Conservation (phyloP, 805 yeast genomes). For the Teunomyces panamensis region DNA sequence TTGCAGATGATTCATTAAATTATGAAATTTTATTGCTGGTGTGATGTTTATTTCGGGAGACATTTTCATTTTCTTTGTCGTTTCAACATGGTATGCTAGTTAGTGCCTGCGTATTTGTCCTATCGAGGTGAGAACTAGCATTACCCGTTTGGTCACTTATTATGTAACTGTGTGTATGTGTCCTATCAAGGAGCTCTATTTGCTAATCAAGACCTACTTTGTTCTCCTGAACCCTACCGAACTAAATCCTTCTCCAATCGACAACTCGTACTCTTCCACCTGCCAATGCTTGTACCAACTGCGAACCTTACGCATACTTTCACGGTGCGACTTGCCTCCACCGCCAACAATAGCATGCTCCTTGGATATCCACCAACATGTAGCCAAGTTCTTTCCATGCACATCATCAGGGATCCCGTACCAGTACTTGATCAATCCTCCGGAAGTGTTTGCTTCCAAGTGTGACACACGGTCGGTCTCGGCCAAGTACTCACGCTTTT, state of each 20-base stretch:
- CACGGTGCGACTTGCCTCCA: constrained; percentile 28
- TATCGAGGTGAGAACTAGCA: no score
- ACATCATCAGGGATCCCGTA: constrained; percentile 33
- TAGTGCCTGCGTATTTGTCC: no score
- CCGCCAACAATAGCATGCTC: constrained; percentile 33
- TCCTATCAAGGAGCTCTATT: no score
- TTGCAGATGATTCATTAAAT: no score
- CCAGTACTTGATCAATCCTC: constrained; percentile 40
- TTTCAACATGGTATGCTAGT: no score
- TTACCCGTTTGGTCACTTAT: no score
- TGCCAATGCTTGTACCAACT: constrained; percentile 35
- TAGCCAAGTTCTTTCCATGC: constrained; percentile 34
- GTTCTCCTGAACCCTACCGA: not conserved
- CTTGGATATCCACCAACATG: constrained; percentile 35
- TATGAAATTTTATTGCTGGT: no score
- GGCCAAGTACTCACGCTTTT: constrained; percentile 23
- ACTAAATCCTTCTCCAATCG: not conserved
- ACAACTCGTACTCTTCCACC: constrained; percentile 30
- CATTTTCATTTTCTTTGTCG: no score
- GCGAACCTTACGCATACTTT: constrained; percentile 26
- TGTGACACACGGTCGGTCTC: constrained; percentile 31
- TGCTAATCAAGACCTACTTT: not conserved
- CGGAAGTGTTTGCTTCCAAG: constrained; percentile 32
- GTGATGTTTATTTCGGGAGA: no score
- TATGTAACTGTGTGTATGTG: no score